Evolutionary conservation across 2,329 filamentous ascomycete species (phyloP), one percentile per base, ranked within the genome.

Genomic region (Ophiocordyceps camponoti-floridani): DNA sequence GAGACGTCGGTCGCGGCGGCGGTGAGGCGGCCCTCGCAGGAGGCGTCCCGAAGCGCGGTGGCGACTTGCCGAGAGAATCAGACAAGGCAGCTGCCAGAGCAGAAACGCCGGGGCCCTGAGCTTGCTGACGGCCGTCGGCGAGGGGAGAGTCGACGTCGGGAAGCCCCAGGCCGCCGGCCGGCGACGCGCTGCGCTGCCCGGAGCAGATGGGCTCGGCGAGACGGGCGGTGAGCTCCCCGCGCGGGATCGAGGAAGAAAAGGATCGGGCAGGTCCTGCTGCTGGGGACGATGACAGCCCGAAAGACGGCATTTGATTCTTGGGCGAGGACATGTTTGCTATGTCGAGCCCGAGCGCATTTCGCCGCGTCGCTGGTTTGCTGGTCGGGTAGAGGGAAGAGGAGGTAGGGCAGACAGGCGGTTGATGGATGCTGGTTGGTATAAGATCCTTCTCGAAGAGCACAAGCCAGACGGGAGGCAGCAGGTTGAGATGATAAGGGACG

Each of bases 21-120:
- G 80, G 81, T 41, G 81, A 83, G 40, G 69, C 64, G 38, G 77
- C 61, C 46, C 76, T 65, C 28, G 66, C 66, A 10, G 77, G 72
- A 43, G 77, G 78, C 2, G 78, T 83, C 43, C 80, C 82, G 51
- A 81, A 77, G 41, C 78, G 72, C 37, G 82, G 78, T 16, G 84
- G 82, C 26, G 79, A 79, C 43, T 74, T 73, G 49, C 80, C 82
- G 35, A 82, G 65, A 11, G 80, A 83, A 53, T 82, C 79, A 48
- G 83, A 83, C 50, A 95, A 67, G n/a, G 86, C 89, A 26, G 84
- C 84, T 33, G 89, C 87, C 45, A 96, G 74, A 48, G 87, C 88
- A 26, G 89, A 95, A 43, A 87, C 76, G 23, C 86, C 86, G 7
- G 86, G 87, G 1, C 85, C 86, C 7, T 80, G 75, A 8, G 77